phyloP scores from a whole-genome alignment of 306 rosid species.

The Citrullus mucosospermus region DNA sequence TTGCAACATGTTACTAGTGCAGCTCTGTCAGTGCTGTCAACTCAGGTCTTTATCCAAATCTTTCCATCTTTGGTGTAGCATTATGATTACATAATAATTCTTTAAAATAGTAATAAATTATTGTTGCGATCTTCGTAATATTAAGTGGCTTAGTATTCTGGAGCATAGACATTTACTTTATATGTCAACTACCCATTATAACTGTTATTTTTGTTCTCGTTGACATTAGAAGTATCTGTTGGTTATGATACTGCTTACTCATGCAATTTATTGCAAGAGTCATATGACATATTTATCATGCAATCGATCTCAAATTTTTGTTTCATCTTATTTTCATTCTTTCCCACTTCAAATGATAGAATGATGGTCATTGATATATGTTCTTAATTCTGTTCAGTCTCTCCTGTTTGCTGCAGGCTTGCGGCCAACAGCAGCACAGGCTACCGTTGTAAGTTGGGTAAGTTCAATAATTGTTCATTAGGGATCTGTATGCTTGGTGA shows the following conservation, averaged over 20 bases:
- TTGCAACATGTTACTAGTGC: slow-evolving; percentile 82
- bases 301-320: not conserved
- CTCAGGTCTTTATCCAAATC: slow-evolving; percentile 52
- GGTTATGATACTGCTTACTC: not conserved
- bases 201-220: not conserved
- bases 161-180: not conserved
- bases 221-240: not conserved
- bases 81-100: not conserved
- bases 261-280: not conserved
- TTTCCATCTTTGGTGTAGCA: not conserved
- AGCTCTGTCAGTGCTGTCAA: slow-evolving; percentile 72
- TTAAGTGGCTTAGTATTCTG: not conserved
- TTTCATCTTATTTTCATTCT: not conserved
- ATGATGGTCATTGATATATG: slow-evolving; percentile 20
- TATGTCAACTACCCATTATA: not conserved
- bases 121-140: not conserved
- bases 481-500: slow-evolving; percentile 1
- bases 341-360: slow-evolving; percentile 4
- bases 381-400: slow-evolving; percentile 77
- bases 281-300: not conserved
- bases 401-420: slow-evolving; percentile 98
- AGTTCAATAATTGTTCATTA: slow-evolving; percentile 20
- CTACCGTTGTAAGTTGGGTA: slow-evolving; percentile 98
- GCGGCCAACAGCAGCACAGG: slow-evolving; percentile 93
- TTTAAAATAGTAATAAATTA: not conserved